Conservation (phyloP, 2,329 filamentous ascomycete species). For the Cercospora canescens region DNA sequence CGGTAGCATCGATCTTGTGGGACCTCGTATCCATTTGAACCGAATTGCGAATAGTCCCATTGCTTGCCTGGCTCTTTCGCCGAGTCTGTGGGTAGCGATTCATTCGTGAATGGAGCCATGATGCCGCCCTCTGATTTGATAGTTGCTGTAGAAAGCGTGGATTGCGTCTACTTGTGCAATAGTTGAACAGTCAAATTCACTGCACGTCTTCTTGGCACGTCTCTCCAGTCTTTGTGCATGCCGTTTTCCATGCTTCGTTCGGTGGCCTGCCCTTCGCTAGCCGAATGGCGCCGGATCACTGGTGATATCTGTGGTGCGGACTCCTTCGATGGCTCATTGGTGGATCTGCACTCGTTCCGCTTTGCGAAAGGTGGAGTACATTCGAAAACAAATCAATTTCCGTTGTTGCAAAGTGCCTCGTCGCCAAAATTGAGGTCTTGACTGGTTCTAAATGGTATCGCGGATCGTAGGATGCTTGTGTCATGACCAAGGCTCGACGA, state of each 20-base stretch:
- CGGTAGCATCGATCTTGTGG: constrained; percentile 34
- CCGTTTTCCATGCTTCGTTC: not conserved
- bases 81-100: not conserved
- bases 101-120: not conserved
- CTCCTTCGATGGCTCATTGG: not conserved
- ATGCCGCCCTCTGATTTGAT: too few species aligned
- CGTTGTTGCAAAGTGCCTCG: too few species aligned
- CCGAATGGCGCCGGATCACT: too few species aligned
- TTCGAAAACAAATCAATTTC: not conserved
- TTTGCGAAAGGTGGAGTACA: not conserved
- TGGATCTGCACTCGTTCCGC: not conserved
- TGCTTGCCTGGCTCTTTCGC: constrained; percentile 26
- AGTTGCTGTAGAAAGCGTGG: not conserved
- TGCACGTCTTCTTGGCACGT: not conserved
- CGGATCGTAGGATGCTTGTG: too few species aligned
- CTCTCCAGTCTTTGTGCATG: not conserved
- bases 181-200: not conserved
- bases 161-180: not conserved
- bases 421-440: too few species aligned
- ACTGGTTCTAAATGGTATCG: too few species aligned
- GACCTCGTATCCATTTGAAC: constrained; percentile 43
- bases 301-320: too few species aligned
- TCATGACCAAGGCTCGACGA: too few species aligned
- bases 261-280: not conserved
- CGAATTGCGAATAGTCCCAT: constrained; percentile 46